These are phyloP conservation scores for Limnanthes douglasii DNA, from an alignment of 345 rosid species.

Conservation along the genomic window DNA sequence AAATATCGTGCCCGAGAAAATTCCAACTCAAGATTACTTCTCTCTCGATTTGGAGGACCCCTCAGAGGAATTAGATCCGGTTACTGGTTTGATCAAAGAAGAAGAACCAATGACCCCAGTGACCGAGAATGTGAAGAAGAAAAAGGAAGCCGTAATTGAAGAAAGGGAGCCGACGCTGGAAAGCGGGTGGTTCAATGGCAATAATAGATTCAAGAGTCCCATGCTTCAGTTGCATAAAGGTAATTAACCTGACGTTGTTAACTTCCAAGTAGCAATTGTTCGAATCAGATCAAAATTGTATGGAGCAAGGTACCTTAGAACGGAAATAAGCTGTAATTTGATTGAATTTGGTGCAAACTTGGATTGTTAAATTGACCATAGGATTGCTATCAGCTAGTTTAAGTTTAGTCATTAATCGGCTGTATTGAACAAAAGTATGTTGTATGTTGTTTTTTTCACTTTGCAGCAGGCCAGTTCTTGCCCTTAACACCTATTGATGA, in stretches of 20 bases:
- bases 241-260: slow-evolving; percentile 9
- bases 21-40: slow-evolving; percentile 46
- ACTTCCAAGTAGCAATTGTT: too few relatives aligned
- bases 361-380: neutral
- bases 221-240: slow-evolving; percentile 97
- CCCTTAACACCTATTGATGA: neutral
- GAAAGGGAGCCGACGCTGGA: slow-evolving; percentile 28
- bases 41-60: slow-evolving; percentile 40
- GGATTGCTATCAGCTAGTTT: neutral
- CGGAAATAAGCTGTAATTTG: too few relatives aligned
- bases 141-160: slow-evolving; percentile 6
- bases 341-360: neutral
- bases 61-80: slow-evolving; percentile 9
- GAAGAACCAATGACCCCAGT: slow-evolving; percentile 21
- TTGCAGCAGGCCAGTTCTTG: too few relatives aligned
- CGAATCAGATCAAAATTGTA: too few relatives aligned
- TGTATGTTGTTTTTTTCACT: neutral
- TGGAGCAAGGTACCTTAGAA: too few relatives aligned
- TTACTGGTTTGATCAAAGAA: slow-evolving; percentile 5
- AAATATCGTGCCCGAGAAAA: slow-evolving; percentile 12
- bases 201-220: slow-evolving; percentile 51
- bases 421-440: neutral
- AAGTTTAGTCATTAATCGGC: neutral
- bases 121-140: slow-evolving; percentile 15
- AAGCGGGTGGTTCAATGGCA: slow-evolving; percentile 59